These are phyloP conservation scores for Exophiala viscosa DNA, from an alignment of 2,329 filamentous ascomycete genomes.

Conservation along the genomic window DNA sequence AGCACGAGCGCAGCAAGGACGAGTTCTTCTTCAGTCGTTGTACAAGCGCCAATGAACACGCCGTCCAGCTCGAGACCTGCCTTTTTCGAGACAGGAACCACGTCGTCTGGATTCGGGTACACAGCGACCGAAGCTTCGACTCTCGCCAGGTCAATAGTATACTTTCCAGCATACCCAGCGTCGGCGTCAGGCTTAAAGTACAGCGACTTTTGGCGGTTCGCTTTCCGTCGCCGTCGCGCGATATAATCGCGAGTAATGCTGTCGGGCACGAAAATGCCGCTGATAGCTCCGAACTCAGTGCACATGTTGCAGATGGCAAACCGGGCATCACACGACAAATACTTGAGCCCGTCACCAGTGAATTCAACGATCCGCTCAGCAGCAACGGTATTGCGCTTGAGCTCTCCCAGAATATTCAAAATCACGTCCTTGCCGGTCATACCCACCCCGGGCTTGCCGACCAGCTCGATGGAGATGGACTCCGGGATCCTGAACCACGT, in stretches of 20 bases:
- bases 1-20: conserved; percentile 43
- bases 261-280: conserved; percentile 43
- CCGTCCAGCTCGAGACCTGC: conserved; percentile 38
- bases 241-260: conserved; percentile 37
- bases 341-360: conserved; percentile 39
- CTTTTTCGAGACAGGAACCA: conserved; percentile 40
- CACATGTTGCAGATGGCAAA: conserved; percentile 50
- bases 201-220: conserved; percentile 34
- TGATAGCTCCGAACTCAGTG: conserved; percentile 46
- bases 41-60: conserved; percentile 48
- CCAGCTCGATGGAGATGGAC: conserved; percentile 39
- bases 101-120: conserved; percentile 45
- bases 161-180: conserved; percentile 37
- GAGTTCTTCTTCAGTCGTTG: conserved; percentile 46
- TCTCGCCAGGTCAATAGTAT: conserved; percentile 38
- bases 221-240: conserved; percentile 32
- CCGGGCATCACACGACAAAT: conserved; percentile 42
- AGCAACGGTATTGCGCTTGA: conserved; percentile 48
- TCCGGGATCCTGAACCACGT: conserved; percentile 49
- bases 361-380: conserved; percentile 46
- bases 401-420: conserved; percentile 41
- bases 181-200: conserved; percentile 42
- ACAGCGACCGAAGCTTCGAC: conserved; percentile 39
- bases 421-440: conserved; percentile 48
- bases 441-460: conserved; percentile 36